Evolutionary conservation across 495 filamentous ascomycete species (phyloP), one percentile per base, ranked within the genome.

Genomic region (Halenospora varia): DNA sequence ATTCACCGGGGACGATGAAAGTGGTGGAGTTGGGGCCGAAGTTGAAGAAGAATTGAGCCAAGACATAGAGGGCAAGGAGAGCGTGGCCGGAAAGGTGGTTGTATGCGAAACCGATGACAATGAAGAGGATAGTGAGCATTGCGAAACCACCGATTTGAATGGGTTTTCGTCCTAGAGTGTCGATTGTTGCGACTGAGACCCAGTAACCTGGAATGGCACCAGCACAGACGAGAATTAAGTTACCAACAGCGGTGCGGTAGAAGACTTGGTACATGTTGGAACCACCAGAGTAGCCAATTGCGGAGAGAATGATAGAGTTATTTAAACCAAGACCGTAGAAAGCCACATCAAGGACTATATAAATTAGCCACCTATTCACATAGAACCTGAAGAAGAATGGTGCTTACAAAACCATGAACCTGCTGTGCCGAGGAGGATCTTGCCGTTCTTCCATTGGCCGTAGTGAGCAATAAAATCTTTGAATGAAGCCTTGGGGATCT

Each of bases 1-100:
- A 85, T 65, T 96, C 92, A 20, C 88, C 90, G 10, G 92, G 90
- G 0, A 96, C 88, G 62, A 96, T 88, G 80, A 96, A 96, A 10
- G 91, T 96, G 2, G 90, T 92, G 24, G 87, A 82, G 71, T 96
- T 96, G 45, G 92, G 91, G 1, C 74, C 87, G 65, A 82, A 92
- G 73, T 93, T 92, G 80, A 93, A 93, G 75, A 90, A 88, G 73
- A 94, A 90, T 57, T 92, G 85, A 45, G 83, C 84, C 19, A 94
- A 72, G 18, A 92, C 81, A 60, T 94, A 89, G 9, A 88, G 73
- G 2, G 71, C 84, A 15, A 86, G 75, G 23, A 85, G 79, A 44
- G 59, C 78, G 48, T 59, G 77, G 44, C 51, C 70, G 55, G 57
- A 62, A 61, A 73, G 73, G 40, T 79, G 66, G 62, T 86, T 70